Evolutionary conservation across 2,329 filamentous ascomycete species (phyloP).

Genomic region (Epicoccum sorghinum): DNA sequence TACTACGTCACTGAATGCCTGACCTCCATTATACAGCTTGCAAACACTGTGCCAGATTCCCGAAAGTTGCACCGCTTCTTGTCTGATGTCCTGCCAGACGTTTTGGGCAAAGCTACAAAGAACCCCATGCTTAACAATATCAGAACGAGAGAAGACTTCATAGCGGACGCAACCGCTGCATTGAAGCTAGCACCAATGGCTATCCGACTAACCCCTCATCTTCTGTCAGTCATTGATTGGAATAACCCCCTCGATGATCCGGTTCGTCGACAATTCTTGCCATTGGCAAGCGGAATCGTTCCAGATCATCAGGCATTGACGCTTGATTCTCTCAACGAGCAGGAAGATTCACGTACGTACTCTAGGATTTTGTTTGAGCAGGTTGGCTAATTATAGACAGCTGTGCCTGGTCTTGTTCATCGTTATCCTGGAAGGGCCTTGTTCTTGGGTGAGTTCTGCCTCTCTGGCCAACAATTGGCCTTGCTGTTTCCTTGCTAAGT

Average conservation of each 20-base stretch:
- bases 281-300: slow-evolving; percentile 59
- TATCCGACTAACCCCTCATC: slow-evolving; percentile 65
- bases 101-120: slow-evolving; percentile 48
- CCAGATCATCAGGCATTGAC: slow-evolving; percentile 61
- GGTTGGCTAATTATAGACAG: slow-evolving; percentile 16
- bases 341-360: slow-evolving; percentile 54
- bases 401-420: slow-evolving; percentile 64
- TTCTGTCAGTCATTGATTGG: slow-evolving; percentile 67
- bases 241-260: slow-evolving; percentile 63
- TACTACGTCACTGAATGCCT: neutral
- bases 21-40: slow-evolving; percentile 43
- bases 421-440: slow-evolving; percentile 69
- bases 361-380: neutral
- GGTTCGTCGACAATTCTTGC: slow-evolving; percentile 66
- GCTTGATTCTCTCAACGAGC: slow-evolving; percentile 66
- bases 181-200: slow-evolving; percentile 64
- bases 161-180: slow-evolving; percentile 60
- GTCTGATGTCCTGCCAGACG: slow-evolving; percentile 56
- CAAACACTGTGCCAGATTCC: slow-evolving; percentile 58
- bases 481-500: neutral
- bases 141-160: slow-evolving; percentile 59
- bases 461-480: neutral
- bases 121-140: slow-evolving; percentile 44
- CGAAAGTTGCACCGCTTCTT: slow-evolving; percentile 59
- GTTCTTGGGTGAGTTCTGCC: slow-evolving; percentile 60